These are phyloP conservation scores for Phytopythium chamaehyphon DNA, from an alignment of 352 stramenopile genomes.

Conservation along the genomic window DNA sequence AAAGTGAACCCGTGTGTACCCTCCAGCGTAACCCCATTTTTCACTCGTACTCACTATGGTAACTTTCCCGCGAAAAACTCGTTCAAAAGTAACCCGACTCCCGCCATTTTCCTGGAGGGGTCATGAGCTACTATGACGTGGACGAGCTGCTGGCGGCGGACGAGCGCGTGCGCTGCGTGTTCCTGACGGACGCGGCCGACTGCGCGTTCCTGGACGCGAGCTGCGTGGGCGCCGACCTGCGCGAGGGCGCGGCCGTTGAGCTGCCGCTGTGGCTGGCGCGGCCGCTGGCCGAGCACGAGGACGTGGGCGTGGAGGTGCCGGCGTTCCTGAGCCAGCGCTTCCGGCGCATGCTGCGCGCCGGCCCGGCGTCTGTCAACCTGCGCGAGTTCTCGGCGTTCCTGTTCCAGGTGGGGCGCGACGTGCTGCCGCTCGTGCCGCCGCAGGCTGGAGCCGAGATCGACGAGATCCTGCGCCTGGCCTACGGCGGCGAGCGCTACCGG, in stretches of 20 bases:
- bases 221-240: constrained; percentile 46
- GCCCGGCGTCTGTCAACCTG: constrained; percentile 65
- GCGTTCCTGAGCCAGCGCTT: constrained; percentile 69
- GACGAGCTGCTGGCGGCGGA: constrained; percentile 76
- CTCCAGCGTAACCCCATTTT: no score
- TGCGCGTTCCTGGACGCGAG: constrained; percentile 77
- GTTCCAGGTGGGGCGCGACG: constrained; percentile 58
- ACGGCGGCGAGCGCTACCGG: constrained; percentile 72
- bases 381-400: constrained; percentile 74
- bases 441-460: constrained; percentile 53
- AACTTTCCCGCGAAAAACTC: no score
- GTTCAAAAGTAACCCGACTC: no score
- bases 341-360: constrained; percentile 77
- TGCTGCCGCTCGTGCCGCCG: constrained; percentile 51
- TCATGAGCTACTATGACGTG: constrained; percentile 64
- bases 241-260: constrained; percentile 46
- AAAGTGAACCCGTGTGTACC: no score
- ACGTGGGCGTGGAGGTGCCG: constrained; percentile 56
- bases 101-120: no score
- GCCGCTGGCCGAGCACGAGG: constrained; percentile 34
- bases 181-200: constrained; percentile 58
- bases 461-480: constrained; percentile 74
- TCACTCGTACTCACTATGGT: no score
- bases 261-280: constrained; percentile 76
- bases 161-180: constrained; percentile 77